Evolutionary conservation across 257 asterid species (phyloP).

Genomic region (Primulina eburnea): DNA sequence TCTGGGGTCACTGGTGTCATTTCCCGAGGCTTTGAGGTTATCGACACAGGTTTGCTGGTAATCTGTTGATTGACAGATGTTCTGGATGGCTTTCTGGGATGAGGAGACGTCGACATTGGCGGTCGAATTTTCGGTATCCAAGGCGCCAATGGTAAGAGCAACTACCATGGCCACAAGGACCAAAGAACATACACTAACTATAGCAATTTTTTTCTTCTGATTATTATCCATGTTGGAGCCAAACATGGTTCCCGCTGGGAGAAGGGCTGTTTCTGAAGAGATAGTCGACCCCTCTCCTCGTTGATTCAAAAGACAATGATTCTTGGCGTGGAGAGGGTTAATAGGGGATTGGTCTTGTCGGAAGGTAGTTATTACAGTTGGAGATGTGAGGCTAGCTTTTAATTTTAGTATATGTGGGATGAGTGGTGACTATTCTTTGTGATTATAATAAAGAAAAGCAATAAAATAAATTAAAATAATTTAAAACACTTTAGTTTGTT

Average conservation of each 20-base stretch:
- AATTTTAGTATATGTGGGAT: background rate
- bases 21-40: slow-evolving; percentile 40
- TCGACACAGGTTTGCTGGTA: slow-evolving; percentile 53
- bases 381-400: background rate
- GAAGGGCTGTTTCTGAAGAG: slow-evolving; percentile 22
- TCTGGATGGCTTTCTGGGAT: slow-evolving; percentile 54
- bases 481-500: no score
- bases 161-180: slow-evolving; percentile 60
- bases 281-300: slow-evolving; percentile 23
- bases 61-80: slow-evolving; percentile 62
- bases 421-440: no score
- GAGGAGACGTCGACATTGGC: slow-evolving; percentile 15
- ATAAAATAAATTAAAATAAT: no score
- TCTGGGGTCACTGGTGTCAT: slow-evolving; percentile 54
- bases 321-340: background rate
- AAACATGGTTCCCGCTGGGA: background rate
- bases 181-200: slow-evolving; percentile 39
- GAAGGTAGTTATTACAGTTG: background rate
- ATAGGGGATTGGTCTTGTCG: background rate
- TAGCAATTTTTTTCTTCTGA: slow-evolving; percentile 33
- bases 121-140: background rate
- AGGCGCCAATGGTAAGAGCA: slow-evolving; percentile 36
- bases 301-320: background rate
- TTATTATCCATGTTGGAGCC: slow-evolving; percentile 44
- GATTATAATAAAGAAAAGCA: no score